Percentiles rank a stretch among this genome's conserved stretches.
Evolutionary conservation across 352 stramenopile genomes (phyloP).

Genomic region (Pythium myriotylum): DNA sequence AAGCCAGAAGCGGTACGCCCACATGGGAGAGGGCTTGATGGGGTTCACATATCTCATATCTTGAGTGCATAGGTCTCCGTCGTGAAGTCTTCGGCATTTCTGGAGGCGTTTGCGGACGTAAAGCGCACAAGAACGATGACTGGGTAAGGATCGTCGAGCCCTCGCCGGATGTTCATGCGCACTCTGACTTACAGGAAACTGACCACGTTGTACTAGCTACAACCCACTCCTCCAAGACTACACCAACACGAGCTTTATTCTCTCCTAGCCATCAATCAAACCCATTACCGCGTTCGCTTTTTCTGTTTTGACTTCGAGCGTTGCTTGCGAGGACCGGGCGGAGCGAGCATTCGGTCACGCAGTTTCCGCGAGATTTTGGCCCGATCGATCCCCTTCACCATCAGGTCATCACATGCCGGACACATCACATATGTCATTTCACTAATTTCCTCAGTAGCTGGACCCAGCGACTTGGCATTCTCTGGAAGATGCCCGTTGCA

Average conservation of each 20-base stretch:
- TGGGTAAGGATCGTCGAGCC: constrained; percentile 35
- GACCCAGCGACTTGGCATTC: constrained; percentile 42
- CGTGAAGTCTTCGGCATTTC: constrained; percentile 78
- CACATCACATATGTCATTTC: constrained; percentile 67
- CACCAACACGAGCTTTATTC: not conserved
- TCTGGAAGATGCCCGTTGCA: constrained; percentile 64
- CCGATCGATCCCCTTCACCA: constrained; percentile 37
- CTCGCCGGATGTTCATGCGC: too few relatives aligned
- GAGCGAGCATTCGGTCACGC: constrained; percentile 38
- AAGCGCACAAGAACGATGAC: constrained; percentile 83
- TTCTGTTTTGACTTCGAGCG: constrained; percentile 15
- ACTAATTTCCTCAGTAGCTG: constrained; percentile 53
- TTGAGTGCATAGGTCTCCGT: constrained; percentile 58
- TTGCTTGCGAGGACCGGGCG: constrained; percentile 9
- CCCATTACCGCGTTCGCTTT: constrained; percentile 23
- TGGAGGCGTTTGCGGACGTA: constrained; percentile 79
- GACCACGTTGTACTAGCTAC: constrained; percentile 47
- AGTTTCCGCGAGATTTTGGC: constrained; percentile 49
- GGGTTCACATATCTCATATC: not conserved
- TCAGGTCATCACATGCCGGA: constrained; percentile 40
- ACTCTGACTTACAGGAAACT: too few relatives aligned
- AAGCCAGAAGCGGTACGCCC: constrained; percentile 48
- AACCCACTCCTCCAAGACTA: constrained; percentile 71
- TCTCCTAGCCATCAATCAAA: not conserved
- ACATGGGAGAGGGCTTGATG: not conserved